Conservation (phyloP, 352 stramenopile genomes). For the Hyphochytrium catenoides region DNA sequence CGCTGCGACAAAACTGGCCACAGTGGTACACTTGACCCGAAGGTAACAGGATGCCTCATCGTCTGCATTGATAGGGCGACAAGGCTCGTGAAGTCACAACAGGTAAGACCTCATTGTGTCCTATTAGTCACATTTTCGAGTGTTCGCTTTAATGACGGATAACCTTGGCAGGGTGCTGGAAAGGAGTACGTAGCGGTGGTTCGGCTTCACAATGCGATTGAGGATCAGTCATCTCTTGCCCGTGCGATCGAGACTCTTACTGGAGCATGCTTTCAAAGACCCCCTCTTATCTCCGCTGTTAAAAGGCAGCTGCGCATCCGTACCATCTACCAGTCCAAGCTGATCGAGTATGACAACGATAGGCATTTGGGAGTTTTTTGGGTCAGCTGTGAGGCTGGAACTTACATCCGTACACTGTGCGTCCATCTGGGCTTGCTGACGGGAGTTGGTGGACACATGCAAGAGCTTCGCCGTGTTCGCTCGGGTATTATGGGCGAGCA, state of each 20-base stretch:
- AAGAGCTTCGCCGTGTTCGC: constrained; percentile 92
- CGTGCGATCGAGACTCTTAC: constrained; percentile 96
- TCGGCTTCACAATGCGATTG: constrained; percentile 85
- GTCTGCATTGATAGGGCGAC: constrained; percentile 98
- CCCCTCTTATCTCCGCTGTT: constrained; percentile 96
- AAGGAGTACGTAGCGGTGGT: constrained; percentile 99
- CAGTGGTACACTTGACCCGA: constrained; percentile 96
- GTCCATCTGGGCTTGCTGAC: constrained; percentile 95
- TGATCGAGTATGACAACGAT: constrained; percentile 96
- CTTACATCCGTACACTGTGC: constrained; percentile 98
- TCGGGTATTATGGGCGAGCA: constrained; percentile 85
- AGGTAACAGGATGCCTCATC: constrained; percentile 99
- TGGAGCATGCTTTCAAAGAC: constrained; percentile 96
- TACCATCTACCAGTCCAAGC: constrained; percentile 97
- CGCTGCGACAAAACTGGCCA: constrained; percentile 99
- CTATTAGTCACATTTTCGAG: no score
- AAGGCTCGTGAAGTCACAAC: constrained; percentile 55
- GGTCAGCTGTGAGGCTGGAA: constrained; percentile 92
- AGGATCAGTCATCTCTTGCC: constrained; percentile 69
- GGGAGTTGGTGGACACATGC: constrained; percentile 96
- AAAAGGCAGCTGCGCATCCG: constrained; percentile 98
- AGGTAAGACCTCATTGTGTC: no score
- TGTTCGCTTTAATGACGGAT: no score
- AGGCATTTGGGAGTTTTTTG: constrained; percentile 93
- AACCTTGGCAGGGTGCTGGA: constrained; percentile 85